These are phyloP conservation scores for Elsinoe australis DNA, from an alignment of 2,329 filamentous ascomycete species.

Conservation along the genomic window DNA sequence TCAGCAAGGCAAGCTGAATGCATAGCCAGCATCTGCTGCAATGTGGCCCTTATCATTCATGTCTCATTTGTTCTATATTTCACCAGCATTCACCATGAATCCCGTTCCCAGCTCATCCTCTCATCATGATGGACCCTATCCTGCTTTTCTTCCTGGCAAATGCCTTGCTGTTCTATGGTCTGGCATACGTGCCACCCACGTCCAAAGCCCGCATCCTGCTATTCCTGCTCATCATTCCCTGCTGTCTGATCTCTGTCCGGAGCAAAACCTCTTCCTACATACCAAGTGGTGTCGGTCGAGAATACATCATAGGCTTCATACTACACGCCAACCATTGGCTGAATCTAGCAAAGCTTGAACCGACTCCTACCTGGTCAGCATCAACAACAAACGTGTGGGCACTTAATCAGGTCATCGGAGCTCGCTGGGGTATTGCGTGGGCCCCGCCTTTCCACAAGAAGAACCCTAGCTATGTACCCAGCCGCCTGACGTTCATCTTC, in stretches of 20 bases:
- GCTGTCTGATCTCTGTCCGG: constrained; percentile 9
- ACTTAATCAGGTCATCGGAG: neutral
- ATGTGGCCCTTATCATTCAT: too few species aligned
- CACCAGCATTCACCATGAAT: too few species aligned
- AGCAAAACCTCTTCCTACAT: neutral
- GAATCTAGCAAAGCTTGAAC: neutral
- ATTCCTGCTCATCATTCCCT: neutral
- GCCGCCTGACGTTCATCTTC: neutral
- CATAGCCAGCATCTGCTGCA: too few species aligned
- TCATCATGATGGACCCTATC: neutral
- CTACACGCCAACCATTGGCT: constrained; percentile 3
- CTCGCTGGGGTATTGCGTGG: neutral
- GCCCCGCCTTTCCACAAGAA: neutral
- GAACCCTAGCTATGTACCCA: constrained; percentile 10
- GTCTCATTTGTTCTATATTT: too few species aligned
- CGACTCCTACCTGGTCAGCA: neutral
- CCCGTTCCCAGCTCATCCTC: too few species aligned
- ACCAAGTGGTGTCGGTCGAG: constrained; percentile 2
- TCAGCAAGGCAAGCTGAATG: too few species aligned
- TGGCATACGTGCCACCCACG: neutral
- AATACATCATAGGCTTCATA: constrained; percentile 7
- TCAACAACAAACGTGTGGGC: constrained; percentile 1
- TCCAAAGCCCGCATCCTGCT: neutral
- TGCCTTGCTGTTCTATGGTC: neutral
- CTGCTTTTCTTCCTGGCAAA: constrained; percentile 2